A percentile compares a stretch with the other conserved stretches of the same genome.
phyloP scores from a whole-genome alignment of 2,329 filamentous ascomycete species.

The Trichophyton simii region DNA sequence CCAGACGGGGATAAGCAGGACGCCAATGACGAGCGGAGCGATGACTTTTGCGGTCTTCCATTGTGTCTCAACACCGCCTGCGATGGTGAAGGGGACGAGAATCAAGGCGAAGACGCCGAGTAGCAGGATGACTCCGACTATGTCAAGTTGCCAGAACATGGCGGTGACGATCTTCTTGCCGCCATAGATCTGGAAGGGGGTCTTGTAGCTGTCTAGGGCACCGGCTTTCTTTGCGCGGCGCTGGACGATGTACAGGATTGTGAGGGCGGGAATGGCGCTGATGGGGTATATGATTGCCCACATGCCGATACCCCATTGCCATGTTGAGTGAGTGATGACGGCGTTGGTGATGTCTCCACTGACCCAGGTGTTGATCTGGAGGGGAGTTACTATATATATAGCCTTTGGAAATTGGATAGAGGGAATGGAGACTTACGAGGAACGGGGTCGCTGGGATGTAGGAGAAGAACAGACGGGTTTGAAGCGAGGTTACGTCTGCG shows the following conservation, averaged over 20 bases:
- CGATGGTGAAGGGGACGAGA: slow-evolving; percentile 46
- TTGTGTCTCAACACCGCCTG: slow-evolving; percentile 36
- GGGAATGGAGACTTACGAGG: slow-evolving; percentile 25
- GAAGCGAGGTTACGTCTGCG: slow-evolving; percentile 51
- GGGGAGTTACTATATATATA: neutral
- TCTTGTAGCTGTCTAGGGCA: slow-evolving; percentile 34
- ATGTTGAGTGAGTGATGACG: slow-evolving; percentile 40
- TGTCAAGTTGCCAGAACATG: slow-evolving; percentile 47
- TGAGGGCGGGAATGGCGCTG: slow-evolving; percentile 43
- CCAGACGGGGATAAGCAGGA: slow-evolving; percentile 39
- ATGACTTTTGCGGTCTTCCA: slow-evolving; percentile 43
- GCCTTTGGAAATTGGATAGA: neutral
- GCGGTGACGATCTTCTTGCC: slow-evolving; percentile 25
- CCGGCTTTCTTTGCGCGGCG: slow-evolving; percentile 43
- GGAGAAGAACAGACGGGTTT: slow-evolving; percentile 51
- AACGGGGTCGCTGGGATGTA: slow-evolving; percentile 51
- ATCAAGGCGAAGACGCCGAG: slow-evolving; percentile 42
- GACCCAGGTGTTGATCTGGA: slow-evolving; percentile 49
- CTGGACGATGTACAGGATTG: slow-evolving; percentile 40
- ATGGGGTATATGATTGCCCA: slow-evolving; percentile 50
- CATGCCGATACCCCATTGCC: slow-evolving; percentile 55
- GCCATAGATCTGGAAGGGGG: slow-evolving; percentile 34
- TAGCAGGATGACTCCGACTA: slow-evolving; percentile 41
- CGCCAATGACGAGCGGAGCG: slow-evolving; percentile 40
- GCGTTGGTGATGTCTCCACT: slow-evolving; percentile 44